Percentiles rank a stretch among this genome's conserved stretches.
phyloP scores from a whole-genome alignment of 2,329 filamentous ascomycete species.

The Aspergillus sp. region DNA sequence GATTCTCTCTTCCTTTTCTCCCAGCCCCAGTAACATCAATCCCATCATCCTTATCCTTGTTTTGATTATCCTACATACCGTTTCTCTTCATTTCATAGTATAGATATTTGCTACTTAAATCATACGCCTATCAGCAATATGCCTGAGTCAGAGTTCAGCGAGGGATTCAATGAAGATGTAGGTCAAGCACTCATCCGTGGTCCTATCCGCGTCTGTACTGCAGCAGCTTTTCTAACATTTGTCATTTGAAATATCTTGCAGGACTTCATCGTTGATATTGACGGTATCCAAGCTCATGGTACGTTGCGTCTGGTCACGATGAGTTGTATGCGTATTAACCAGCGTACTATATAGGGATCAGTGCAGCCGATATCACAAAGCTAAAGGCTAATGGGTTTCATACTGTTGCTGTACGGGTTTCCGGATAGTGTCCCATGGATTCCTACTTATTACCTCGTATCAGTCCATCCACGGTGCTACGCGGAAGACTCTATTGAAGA shows the following conservation, averaged over 20 bases:
- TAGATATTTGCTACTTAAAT: not conserved
- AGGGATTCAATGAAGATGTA: slow-evolving; percentile 47
- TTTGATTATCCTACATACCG: not conserved
- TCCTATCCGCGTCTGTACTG: no score
- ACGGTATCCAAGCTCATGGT: slow-evolving; percentile 59
- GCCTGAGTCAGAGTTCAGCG: slow-evolving; percentile 46
- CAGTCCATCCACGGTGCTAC: slow-evolving; percentile 55
- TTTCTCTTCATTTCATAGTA: no score
- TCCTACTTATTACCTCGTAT: not conserved
- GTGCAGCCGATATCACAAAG: slow-evolving; percentile 57
- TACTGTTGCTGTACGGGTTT: slow-evolving; percentile 50
- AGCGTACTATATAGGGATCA: slow-evolving; percentile 43
- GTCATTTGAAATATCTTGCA: slow-evolving; percentile 25
- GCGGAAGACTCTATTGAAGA: slow-evolving; percentile 53
- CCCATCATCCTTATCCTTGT: not conserved
- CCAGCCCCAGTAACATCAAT: no score
- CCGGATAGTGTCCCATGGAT: not conserved
- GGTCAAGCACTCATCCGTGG: not conserved
- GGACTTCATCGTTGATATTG: slow-evolving; percentile 56
- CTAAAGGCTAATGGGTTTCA: slow-evolving; percentile 55
- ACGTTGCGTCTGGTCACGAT: slow-evolving; percentile 3
- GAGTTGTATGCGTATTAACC: not conserved
- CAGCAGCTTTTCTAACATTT: slow-evolving; percentile 1
- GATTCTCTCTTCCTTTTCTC: slow-evolving; percentile 11
- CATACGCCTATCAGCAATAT: slow-evolving; percentile 24